Percentiles rank a stretch among this genome's conserved stretches.
These are phyloP conservation scores for Brassica carinata DNA, from an alignment of 345 rosid species.

Conservation along the genomic window DNA sequence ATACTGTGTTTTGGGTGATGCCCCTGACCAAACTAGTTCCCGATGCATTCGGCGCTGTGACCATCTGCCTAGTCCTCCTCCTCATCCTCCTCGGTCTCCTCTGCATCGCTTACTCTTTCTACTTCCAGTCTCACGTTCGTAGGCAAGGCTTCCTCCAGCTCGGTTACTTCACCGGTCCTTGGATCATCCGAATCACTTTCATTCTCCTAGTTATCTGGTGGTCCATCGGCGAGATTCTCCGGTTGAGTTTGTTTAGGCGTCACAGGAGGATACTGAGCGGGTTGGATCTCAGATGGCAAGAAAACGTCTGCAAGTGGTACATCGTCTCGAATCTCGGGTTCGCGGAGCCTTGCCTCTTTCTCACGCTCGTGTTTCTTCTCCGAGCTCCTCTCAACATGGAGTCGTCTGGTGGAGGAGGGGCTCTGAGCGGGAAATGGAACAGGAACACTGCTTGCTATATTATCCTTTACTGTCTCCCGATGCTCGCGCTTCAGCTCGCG, in stretches of 20 bases:
- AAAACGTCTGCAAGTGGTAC: constrained; percentile 84
- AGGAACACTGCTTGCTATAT: constrained; percentile 64
- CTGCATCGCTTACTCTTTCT: constrained; percentile 78
- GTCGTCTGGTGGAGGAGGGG: constrained; percentile 43
- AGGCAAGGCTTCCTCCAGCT: constrained; percentile 59
- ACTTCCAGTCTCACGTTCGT: constrained; percentile 78
- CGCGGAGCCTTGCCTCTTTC: constrained; percentile 95
- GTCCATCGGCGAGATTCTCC: constrained; percentile 81
- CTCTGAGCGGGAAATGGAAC: constrained; percentile 76
- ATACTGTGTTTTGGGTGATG: constrained; percentile 98
- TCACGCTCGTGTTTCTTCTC: constrained; percentile 77
- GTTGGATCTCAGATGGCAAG: constrained; percentile 79
- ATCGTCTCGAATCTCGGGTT: constrained; percentile 89
- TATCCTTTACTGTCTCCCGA: constrained; percentile 76
- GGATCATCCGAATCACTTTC: constrained; percentile 80
- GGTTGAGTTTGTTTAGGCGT: constrained; percentile 72
- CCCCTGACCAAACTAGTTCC: constrained; percentile 93
- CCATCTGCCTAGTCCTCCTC: constrained; percentile 81
- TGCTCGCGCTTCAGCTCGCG: constrained; percentile 78
- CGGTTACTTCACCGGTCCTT: constrained; percentile 82
- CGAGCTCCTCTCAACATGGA: constrained; percentile 90
- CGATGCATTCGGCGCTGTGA: constrained; percentile 98
- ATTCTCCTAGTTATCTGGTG: constrained; percentile 77
- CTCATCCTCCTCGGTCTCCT: constrained; percentile 71
- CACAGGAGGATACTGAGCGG: constrained; percentile 57